Conservation (phyloP, 768 basidiomycete genomes). For the Suillus americanus region DNA sequence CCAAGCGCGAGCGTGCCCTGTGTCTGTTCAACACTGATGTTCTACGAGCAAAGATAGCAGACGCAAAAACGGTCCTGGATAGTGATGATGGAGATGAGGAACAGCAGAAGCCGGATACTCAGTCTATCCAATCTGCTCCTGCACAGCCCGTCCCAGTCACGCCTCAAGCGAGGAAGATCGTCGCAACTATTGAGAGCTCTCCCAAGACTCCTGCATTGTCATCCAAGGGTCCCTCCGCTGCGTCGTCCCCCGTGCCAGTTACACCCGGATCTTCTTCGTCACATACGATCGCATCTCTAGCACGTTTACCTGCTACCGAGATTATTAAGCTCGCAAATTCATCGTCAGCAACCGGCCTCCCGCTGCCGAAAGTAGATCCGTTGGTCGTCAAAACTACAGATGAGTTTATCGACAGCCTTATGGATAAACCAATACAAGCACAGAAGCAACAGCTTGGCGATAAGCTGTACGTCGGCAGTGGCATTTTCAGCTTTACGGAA, state of each 20-base stretch:
- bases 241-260: constrained; percentile 66
- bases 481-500: not conserved
- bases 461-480: constrained; percentile 54
- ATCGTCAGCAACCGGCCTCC: constrained; percentile 46
- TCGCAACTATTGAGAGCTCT: constrained; percentile 42
- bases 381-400: constrained; percentile 68
- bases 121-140: constrained; percentile 21
- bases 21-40: constrained; percentile 88
- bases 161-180: constrained; percentile 61
- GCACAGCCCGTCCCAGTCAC: constrained; percentile 46
- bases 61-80: constrained; percentile 81
- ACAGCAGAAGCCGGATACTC: constrained; percentile 25
- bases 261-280: constrained; percentile 47
- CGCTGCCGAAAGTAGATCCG: constrained; percentile 69
- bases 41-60: constrained; percentile 71
- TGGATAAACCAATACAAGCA: constrained; percentile 50
- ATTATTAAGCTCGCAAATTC: constrained; percentile 66
- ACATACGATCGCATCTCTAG: constrained; percentile 70
- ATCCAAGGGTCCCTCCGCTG: constrained; percentile 69
- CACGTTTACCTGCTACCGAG: constrained; percentile 71
- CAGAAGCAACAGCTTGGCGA: constrained; percentile 84
- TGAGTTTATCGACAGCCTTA: constrained; percentile 64
- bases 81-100: constrained; percentile 61
- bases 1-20: constrained; percentile 87
- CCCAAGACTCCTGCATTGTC: constrained; percentile 79